Evolutionary conservation across 345 rosid genomes (phyloP).

Genomic region (Citrus trifoliata): DNA sequence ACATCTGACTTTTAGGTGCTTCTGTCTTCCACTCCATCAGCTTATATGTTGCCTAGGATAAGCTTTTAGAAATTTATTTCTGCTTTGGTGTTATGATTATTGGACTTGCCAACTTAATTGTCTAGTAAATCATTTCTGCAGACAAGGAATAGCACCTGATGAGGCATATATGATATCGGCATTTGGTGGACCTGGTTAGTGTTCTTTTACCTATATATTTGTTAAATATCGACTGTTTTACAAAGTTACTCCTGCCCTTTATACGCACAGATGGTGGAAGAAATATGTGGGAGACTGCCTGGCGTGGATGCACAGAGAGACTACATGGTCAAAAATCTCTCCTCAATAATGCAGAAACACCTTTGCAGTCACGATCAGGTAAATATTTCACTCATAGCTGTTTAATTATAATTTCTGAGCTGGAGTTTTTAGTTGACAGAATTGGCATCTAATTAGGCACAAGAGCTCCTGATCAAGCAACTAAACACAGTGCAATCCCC

Average conservation of each 20-base stretch:
- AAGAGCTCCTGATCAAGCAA: slow-evolving; percentile 46
- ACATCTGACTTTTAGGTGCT: neutral
- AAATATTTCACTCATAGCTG: neutral
- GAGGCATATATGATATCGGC: slow-evolving; percentile 97
- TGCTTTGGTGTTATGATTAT: neutral
- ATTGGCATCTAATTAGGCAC: slow-evolving; percentile 29
- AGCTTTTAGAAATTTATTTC: neutral
- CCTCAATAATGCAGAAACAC: slow-evolving; percentile 56
- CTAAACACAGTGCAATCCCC: slow-evolving; percentile 39
- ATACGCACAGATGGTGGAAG: slow-evolving; percentile 66
- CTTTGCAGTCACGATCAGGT: slow-evolving; percentile 72
- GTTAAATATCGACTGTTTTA: neutral
- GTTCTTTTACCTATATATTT: slow-evolving; percentile 16
- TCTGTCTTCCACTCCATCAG: neutral
- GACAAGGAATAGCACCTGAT: slow-evolving; percentile 89
- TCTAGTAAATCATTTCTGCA: slow-evolving; percentile 35
- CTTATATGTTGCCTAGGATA: neutral
- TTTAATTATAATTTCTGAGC: neutral
- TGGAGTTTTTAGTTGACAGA: slow-evolving; percentile 14
- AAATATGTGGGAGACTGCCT: slow-evolving; percentile 78
- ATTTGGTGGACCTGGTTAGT: slow-evolving; percentile 88
- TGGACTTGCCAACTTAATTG: neutral
- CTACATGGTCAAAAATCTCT: slow-evolving; percentile 48
- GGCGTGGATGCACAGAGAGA: slow-evolving; percentile 69
- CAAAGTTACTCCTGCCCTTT: slow-evolving; percentile 14